phyloP scores from a whole-genome alignment of 1,139 yeast genomes.

The Hyphopichia fennica region DNA sequence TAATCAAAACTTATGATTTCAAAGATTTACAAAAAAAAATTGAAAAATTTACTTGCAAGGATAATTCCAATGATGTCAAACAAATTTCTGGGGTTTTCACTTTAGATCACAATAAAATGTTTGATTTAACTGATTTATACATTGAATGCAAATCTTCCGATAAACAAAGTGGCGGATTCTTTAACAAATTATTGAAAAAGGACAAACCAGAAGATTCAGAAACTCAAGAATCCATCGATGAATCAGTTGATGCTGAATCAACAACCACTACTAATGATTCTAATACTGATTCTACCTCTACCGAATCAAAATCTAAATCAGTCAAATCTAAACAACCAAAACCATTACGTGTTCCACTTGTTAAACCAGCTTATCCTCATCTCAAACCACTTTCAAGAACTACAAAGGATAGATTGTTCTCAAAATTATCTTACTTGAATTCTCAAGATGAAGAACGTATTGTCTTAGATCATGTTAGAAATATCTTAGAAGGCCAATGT shows the following conservation, averaged over 20 bases:
- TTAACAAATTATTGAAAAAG: slow-evolving; percentile 27
- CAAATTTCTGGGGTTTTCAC: slow-evolving; percentile 43
- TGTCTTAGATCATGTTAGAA: slow-evolving; percentile 49
- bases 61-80: slow-evolving; percentile 21
- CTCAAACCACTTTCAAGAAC: slow-evolving; percentile 46
- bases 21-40: slow-evolving; percentile 34
- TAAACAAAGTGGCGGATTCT: slow-evolving; percentile 22
- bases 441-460: slow-evolving; percentile 48
- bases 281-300: slow-evolving; percentile 1
- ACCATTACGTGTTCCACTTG: slow-evolving; percentile 20
- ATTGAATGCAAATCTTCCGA: slow-evolving; percentile 34
- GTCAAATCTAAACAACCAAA: slow-evolving; percentile 9
- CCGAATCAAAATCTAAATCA: slow-evolving; percentile 19
- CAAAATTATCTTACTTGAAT: slow-evolving; percentile 33
- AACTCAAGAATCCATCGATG: slow-evolving; percentile 4
- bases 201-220: slow-evolving; percentile 16
- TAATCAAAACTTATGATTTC: slow-evolving; percentile 39
- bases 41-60: slow-evolving; percentile 45
- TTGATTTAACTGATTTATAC: slow-evolving; percentile 41
- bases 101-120: slow-evolving; percentile 51
- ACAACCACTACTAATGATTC: slow-evolving; percentile 7
- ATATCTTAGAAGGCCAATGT: slow-evolving; percentile 56
- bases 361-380: slow-evolving; percentile 36
- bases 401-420: slow-evolving; percentile 33
- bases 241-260: slow-evolving; percentile 12